Conservation (phyloP, 2,329 filamentous ascomycete species). For the Pezizomycotina sp. region DNA sequence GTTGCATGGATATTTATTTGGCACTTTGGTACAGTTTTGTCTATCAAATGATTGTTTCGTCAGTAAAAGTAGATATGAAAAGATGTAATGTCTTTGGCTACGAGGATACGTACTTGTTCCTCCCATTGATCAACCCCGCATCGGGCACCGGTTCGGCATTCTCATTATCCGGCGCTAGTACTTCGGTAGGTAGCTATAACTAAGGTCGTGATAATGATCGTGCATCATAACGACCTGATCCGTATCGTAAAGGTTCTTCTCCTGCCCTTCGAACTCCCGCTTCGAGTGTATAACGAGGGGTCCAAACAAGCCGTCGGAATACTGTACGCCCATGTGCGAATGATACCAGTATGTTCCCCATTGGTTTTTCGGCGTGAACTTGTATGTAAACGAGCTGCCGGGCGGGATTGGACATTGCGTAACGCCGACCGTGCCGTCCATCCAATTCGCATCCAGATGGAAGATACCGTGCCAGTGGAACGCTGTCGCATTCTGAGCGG, state of each 20-base stretch:
- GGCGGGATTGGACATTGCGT: constrained; percentile 52
- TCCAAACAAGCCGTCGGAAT: constrained; percentile 52
- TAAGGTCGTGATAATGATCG: constrained; percentile 53
- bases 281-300: constrained; percentile 49
- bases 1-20: constrained; percentile 17
- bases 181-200: constrained; percentile 35
- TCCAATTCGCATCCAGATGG: constrained; percentile 56
- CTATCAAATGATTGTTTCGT: constrained; percentile 1
- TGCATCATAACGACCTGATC: constrained; percentile 52
- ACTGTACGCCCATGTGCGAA: constrained; percentile 46
- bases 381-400: constrained; percentile 46
- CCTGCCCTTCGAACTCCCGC: constrained; percentile 36
- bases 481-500: constrained; percentile 46
- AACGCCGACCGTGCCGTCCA: constrained; percentile 55
- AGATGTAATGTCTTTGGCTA: background rate
- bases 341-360: constrained; percentile 45
- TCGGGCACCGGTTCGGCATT: constrained; percentile 51
- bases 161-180: constrained; percentile 40
- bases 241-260: constrained; percentile 39
- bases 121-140: constrained; percentile 46
- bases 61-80: background rate
- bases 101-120: constrained; percentile 9
- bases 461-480: constrained; percentile 67
- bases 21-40: constrained; percentile 17
- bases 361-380: constrained; percentile 44